These are phyloP conservation scores for Escovopsis weberi DNA, from an alignment of 2,329 filamentous ascomycete genomes.

Conservation along the genomic window DNA sequence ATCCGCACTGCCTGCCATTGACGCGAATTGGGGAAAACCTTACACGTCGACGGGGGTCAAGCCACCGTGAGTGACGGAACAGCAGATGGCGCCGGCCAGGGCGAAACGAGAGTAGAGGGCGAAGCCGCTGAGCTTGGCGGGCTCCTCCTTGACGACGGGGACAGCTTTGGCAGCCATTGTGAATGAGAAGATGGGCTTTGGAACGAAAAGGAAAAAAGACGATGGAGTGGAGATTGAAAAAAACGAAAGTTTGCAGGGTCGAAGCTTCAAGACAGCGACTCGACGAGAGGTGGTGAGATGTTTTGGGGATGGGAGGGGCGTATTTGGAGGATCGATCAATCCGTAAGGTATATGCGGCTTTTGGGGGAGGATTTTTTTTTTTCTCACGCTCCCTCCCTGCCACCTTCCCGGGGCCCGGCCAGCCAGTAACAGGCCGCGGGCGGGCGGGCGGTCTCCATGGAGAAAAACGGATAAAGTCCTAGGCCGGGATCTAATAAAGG, in stretches of 20 bases:
- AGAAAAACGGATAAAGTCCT: conserved; percentile 3
- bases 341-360: conserved; percentile 3
- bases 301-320: background rate
- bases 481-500: no score
- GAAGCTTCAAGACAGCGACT: background rate
- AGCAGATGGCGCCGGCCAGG: conserved; percentile 95
- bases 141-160: conserved; percentile 21
- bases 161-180: conserved; percentile 6
- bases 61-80: conserved; percentile 91
- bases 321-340: conserved; percentile 2
- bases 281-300: conserved; percentile 4
- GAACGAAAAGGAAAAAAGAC: background rate
- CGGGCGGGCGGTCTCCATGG: no score
- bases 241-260: conserved; percentile 3
- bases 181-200: background rate
- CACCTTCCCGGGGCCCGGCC: background rate
- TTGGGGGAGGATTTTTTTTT: conserved; percentile 7
- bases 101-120: conserved; percentile 90
- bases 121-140: conserved; percentile 34
- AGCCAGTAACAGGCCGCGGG: conserved; percentile 2
- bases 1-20: background rate
- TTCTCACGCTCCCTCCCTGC: conserved; percentile 4
- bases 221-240: conserved; percentile 1
- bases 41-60: conserved; percentile 98
- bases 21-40: background rate